phyloP scores from a whole-genome alignment of 2,329 filamentous ascomycete species.

The Ascosphaera apis region DNA sequence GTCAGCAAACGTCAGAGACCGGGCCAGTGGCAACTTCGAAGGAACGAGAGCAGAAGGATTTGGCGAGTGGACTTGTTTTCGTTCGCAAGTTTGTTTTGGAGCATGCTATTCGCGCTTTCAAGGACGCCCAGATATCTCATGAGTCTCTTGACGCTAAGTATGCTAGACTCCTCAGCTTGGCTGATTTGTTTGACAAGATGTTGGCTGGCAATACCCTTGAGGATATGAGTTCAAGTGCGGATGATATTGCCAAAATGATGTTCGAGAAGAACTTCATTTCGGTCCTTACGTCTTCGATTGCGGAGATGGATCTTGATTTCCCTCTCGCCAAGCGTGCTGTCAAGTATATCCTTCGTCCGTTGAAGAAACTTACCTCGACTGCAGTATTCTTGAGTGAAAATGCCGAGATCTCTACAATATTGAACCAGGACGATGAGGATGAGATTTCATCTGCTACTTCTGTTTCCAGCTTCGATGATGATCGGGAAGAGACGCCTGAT shows the following conservation, averaged over 20 bases:
- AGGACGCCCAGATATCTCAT: constrained; percentile 55
- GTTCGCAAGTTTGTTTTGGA: constrained; percentile 90
- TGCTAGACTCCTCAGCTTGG: constrained; percentile 62
- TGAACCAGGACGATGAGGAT: constrained; percentile 54
- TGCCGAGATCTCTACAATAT: constrained; percentile 45
- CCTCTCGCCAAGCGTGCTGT: constrained; percentile 81
- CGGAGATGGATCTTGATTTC: constrained; percentile 88
- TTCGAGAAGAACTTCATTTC: constrained; percentile 93
- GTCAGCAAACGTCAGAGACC: constrained; percentile 61
- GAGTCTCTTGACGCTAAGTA: constrained; percentile 74
- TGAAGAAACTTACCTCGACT: constrained; percentile 69
- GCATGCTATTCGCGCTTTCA: constrained; percentile 76
- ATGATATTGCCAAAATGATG: constrained; percentile 83
- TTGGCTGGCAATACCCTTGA: constrained; percentile 56
- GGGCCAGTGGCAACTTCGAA: constrained; percentile 19
- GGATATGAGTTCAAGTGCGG: constrained; percentile 32
- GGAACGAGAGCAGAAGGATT: constrained; percentile 7
- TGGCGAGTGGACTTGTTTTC: constrained; percentile 44
- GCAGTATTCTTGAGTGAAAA: constrained; percentile 67
- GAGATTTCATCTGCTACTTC: constrained; percentile 75
- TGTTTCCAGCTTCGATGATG: constrained; percentile 65
- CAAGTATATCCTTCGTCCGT: constrained; percentile 81
- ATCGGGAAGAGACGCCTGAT: constrained; percentile 86
- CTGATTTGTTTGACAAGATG: constrained; percentile 84
- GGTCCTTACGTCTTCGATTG: constrained; percentile 72